phyloP scores from a whole-genome alignment of 2,329 filamentous ascomycete species.

The Diplodia mutila region DNA sequence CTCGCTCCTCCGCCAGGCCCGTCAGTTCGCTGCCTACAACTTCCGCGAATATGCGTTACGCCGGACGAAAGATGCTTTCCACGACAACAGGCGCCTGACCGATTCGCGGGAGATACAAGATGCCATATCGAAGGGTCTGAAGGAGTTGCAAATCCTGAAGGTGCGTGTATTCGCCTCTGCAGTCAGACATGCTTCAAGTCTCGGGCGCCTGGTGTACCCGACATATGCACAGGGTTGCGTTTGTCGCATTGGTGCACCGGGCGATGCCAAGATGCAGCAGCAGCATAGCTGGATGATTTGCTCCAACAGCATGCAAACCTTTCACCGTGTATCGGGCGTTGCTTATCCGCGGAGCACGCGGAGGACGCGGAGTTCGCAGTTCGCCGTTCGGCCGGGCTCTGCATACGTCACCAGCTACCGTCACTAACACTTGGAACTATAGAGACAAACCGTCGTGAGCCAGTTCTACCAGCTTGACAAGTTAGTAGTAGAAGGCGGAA shows the following conservation, averaged over 20 bases:
- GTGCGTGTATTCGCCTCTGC: constrained; percentile 51
- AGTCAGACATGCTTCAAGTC: too few relatives aligned
- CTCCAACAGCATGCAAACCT: not conserved
- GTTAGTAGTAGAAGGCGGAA: constrained; percentile 88
- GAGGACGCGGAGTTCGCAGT: not conserved
- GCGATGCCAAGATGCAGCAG: not conserved
- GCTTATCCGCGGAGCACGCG: not conserved
- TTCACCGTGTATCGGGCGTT: not conserved
- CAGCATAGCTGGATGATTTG: not conserved
- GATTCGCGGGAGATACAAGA: constrained; percentile 83
- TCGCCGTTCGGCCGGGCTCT: not conserved
- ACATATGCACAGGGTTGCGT: not conserved
- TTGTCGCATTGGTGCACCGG: not conserved
- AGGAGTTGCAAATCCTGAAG: constrained; percentile 89
- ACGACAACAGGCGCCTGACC: constrained; percentile 72
- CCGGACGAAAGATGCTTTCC: constrained; percentile 87
- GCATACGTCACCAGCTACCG: not conserved
- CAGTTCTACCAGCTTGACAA: constrained; percentile 92
- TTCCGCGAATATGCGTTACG: constrained; percentile 96
- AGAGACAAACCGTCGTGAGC: constrained; percentile 94
- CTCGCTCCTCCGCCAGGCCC: constrained; percentile 82
- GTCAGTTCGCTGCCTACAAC: constrained; percentile 92
- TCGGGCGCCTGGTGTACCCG: not conserved
- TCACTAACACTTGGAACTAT: constrained; percentile 30
- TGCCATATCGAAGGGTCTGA: constrained; percentile 83